Conservation (phyloP, 352 stramenopile genomes). For the Thalassiosira livingstoniorum region DNA sequence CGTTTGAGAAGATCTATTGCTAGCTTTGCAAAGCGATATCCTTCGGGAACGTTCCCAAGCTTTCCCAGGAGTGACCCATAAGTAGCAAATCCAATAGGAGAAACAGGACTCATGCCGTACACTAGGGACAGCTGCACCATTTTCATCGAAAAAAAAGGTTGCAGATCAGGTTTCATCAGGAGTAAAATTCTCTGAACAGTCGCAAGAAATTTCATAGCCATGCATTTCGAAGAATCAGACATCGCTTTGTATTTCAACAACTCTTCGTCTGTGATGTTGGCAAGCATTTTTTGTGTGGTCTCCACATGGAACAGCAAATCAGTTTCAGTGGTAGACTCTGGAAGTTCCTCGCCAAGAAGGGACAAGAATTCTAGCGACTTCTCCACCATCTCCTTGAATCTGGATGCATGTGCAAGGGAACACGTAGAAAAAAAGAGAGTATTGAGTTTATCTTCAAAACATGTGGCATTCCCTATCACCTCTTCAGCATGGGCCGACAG, state of each 20-base stretch:
- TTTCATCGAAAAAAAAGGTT: conserved; percentile 19
- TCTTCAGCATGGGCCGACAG: conserved; percentile 23
- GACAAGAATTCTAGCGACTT: conserved; percentile 24
- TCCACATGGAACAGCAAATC: conserved; percentile 10
- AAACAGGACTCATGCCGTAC: conserved; percentile 22
- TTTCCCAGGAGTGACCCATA: conserved; percentile 28
- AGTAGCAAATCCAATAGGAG: conserved; percentile 34
- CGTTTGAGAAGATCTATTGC: conserved; percentile 17
- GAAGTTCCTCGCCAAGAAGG: conserved; percentile 27
- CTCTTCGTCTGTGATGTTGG: conserved; percentile 18
- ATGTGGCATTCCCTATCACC: conserved; percentile 23
- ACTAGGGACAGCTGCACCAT: conserved; percentile 38
- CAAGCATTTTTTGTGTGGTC: conserved; percentile 22
- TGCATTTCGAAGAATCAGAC: conserved; percentile 25
- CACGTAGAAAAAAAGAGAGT: conserved; percentile 1
- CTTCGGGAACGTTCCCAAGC: conserved; percentile 20
- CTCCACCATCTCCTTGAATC: conserved; percentile 14
- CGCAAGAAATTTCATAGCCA: conserved; percentile 41
- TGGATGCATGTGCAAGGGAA: conserved; percentile 6
- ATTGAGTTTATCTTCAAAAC: conserved; percentile 38
- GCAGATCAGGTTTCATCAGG: conserved; percentile 12
- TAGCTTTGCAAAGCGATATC: conserved; percentile 23
- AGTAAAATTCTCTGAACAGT: conserved; percentile 4
- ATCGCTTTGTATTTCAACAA: conserved; percentile 39
- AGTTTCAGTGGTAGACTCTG: conserved; percentile 6